These are phyloP conservation scores for Musa beccarii DNA, from an alignment of 176 grass and related monocot species.

Conservation along the genomic window DNA sequence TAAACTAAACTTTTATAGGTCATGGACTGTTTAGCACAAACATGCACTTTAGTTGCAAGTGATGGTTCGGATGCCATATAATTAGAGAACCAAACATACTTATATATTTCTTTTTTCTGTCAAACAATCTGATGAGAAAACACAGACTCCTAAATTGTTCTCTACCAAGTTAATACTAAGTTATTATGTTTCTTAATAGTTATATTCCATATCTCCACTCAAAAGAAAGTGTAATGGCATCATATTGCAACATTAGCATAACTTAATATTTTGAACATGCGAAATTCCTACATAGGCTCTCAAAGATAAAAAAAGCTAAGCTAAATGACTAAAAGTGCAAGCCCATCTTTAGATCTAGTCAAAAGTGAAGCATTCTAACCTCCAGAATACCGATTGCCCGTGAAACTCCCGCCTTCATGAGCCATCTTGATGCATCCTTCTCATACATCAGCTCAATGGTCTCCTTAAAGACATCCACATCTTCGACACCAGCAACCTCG, in stretches of 20 bases:
- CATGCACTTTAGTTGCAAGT: too few species aligned
- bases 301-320: background rate
- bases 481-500: slow-evolving; percentile 37
- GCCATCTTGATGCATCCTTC: slow-evolving; percentile 39
- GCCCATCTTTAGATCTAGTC: background rate
- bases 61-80: too few species aligned
- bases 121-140: background rate
- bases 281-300: background rate
- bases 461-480: slow-evolving; percentile 57
- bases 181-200: background rate
- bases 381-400: slow-evolving; percentile 57
- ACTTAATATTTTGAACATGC: background rate
- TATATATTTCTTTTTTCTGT: background rate
- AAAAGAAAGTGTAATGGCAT: background rate
- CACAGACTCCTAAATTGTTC: background rate
- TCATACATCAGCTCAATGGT: slow-evolving; percentile 67
- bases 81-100: too few species aligned
- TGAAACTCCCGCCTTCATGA: slow-evolving; percentile 43
- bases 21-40: too few species aligned
- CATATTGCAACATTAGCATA: background rate
- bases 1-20: too few species aligned
- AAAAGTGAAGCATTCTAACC: slow-evolving; percentile 36
- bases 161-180: background rate
- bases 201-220: too few species aligned
- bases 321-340: background rate